Conservation (phyloP, 1,284 basidiomycete species). For the Trametes versicolor region DNA sequence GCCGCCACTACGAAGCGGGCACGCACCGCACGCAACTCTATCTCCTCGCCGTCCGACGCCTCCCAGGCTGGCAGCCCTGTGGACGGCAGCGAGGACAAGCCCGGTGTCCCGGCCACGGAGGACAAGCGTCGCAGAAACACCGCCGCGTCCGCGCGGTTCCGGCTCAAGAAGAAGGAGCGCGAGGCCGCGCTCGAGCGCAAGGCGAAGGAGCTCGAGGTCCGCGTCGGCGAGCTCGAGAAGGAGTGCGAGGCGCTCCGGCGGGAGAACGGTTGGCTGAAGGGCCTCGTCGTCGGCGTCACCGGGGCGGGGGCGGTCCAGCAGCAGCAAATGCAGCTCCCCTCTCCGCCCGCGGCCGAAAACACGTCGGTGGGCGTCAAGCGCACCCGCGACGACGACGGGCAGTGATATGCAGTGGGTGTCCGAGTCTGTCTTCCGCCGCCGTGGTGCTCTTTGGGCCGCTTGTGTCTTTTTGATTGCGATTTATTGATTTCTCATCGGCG, state of each 20-base stretch:
- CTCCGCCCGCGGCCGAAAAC: conserved; percentile 10
- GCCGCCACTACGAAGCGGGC: conserved; percentile 57
- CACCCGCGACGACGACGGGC: conserved; percentile 28
- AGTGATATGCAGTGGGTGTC: not conserved
- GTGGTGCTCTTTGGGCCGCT: conserved; percentile 15
- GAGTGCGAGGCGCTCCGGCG: conserved; percentile 92
- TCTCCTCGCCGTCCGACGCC: conserved; percentile 41
- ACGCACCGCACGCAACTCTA: conserved; percentile 62
- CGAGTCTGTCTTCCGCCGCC: not conserved
- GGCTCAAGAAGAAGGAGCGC: conserved; percentile 98
- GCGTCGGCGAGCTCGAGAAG: conserved; percentile 85
- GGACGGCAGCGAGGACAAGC: conserved; percentile 46
- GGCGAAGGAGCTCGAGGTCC: conserved; percentile 89
- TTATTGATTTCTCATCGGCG: conserved; percentile 13
- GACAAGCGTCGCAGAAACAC: conserved; percentile 97
- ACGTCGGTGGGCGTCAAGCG: conserved; percentile 27
- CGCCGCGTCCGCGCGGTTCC: conserved; percentile 96
- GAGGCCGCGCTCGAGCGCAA: conserved; percentile 92
- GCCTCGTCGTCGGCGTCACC: conserved; percentile 90
- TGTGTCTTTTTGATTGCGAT: conserved; percentile 7
- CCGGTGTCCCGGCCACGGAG: conserved; percentile 62
- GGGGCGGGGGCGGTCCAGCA: conserved; percentile 59
- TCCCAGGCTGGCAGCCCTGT: conserved; percentile 38
- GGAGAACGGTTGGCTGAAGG: conserved; percentile 96
- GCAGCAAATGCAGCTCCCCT: conserved; percentile 27